Base-by-base conservation (phyloP, 805 yeast species). In the Myxozyma mucilagina region DNA sequence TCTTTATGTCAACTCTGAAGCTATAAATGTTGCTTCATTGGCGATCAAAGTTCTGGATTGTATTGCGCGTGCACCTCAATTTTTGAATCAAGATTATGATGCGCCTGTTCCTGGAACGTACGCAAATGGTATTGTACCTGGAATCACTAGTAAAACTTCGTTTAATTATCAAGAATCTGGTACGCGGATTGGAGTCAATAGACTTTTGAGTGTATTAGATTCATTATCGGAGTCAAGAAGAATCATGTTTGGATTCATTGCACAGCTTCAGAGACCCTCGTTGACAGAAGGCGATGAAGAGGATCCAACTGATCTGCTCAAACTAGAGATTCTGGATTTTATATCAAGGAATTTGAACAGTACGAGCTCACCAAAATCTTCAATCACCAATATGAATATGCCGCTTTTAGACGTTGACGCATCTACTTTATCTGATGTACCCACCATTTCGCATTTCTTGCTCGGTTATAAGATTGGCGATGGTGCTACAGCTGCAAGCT, bases 171-270 rank as follows among this genome's bases (percentile, higher is more conserved):
- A 42, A 29, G 64, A 56, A 24, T n/a, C 51, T 10, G 67, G 65
- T 18, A 20, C 50, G 6, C 36, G 65, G 18, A 63, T 64, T 39
- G 79, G 79, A 9, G 82, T 79, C 56, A 86, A 85, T 63, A 83
- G 91, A 65, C 74, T 93, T 13, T 73, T 92, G 50, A 84, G 90
- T 0, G 79, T 89, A 42, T 80, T 88, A 56, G 87, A 86, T 68
- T 86, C 91, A 14, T 83, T 88, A 36, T 89, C 89, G 66, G 97
- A 92, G 67, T 84, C 96, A 0, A 76, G 81, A 1, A 80, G 92
- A 65, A 87, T 93, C 42, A 83, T 87, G 61, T 83, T 82, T 67
- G 84, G 90, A 0, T 85, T 91, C 61, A 84, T 89, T 45, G 82
- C 84, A 44, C 96, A 90, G 69, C 68, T 87, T 24, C 86, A 82